Evolutionary conservation across 345 rosid species (phyloP).

Genomic region (Corymbia maculata): DNA sequence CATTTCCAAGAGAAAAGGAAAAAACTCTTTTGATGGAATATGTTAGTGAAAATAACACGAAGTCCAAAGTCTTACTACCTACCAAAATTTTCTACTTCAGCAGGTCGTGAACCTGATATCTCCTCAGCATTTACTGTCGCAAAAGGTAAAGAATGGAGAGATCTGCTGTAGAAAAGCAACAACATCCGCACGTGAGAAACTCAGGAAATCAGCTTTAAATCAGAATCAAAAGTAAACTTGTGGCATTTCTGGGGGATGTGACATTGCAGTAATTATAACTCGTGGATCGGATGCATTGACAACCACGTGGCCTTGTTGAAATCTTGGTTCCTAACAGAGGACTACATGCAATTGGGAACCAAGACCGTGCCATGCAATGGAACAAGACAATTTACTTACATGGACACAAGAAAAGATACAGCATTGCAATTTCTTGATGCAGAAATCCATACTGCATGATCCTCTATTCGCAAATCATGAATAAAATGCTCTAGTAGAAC

Average conservation of each 20-base stretch:
- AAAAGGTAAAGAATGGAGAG: constrained; percentile 64
- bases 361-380: neutral
- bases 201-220: neutral
- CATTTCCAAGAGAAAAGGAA: neutral
- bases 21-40: neutral
- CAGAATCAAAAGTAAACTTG: neutral
- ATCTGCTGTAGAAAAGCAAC: constrained; percentile 26
- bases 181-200: neutral
- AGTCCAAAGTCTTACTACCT: neutral
- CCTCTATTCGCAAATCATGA: neutral
- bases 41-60: neutral
- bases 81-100: constrained; percentile 88
- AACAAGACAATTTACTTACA: neutral
- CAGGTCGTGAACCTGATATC: constrained; percentile 78
- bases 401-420: neutral
- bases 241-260: neutral
- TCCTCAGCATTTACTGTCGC: constrained; percentile 78
- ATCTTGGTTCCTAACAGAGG: neutral
- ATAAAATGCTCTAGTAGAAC: neutral
- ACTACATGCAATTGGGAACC: neutral
- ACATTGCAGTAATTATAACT: neutral
- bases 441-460: neutral
- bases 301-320: neutral
- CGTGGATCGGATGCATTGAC: neutral
- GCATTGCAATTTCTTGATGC: neutral